These are phyloP conservation scores for Allomyces javanicus DNA, from an alignment of 192 early-diverging fungal genomes.

Conservation along the genomic window DNA sequence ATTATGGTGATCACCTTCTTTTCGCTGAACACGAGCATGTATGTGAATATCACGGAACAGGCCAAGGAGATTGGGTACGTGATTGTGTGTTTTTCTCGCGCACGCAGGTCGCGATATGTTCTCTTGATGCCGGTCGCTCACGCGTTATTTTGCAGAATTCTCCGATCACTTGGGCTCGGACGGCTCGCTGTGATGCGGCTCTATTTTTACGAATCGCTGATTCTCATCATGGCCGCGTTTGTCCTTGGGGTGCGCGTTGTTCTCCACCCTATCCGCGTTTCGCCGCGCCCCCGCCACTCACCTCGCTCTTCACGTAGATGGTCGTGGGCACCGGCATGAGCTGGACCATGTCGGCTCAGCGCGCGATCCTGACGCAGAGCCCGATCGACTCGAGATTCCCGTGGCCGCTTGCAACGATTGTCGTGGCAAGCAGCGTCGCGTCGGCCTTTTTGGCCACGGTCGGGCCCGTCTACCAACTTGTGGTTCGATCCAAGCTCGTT, in stretches of 20 bases:
- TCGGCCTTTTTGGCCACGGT: slow-evolving; percentile 8
- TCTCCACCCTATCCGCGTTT: not conserved
- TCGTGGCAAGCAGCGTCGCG: slow-evolving; percentile 2
- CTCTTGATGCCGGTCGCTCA: too few species aligned
- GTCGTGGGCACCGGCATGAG: slow-evolving; percentile 9
- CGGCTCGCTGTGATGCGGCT: slow-evolving; percentile 7
- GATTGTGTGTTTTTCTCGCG: too few species aligned
- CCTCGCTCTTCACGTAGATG: not conserved
- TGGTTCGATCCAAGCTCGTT: too few species aligned
- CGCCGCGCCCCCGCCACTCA: not conserved
- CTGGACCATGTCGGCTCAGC: slow-evolving; percentile 13
- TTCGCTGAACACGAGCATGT: slow-evolving; percentile 11
- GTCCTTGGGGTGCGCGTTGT: slow-evolving; percentile 8
- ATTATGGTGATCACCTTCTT: slow-evolving; percentile 13
- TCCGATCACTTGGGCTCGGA: slow-evolving; percentile 8
- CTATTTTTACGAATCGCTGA: slow-evolving; percentile 11
- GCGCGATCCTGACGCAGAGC: slow-evolving; percentile 9
- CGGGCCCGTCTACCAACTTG: slow-evolving; percentile 4
- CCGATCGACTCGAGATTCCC: slow-evolving; percentile 10
- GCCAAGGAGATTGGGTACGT: slow-evolving; percentile 8
- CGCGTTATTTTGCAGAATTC: not conserved
- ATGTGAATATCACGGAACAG: slow-evolving; percentile 13
- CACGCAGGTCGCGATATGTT: too few species aligned
- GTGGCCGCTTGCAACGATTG: slow-evolving; percentile 4
- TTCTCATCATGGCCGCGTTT: slow-evolving; percentile 5